phyloP scores from a whole-genome alignment of 257 asterid species.

The Solanum tarijense region DNA sequence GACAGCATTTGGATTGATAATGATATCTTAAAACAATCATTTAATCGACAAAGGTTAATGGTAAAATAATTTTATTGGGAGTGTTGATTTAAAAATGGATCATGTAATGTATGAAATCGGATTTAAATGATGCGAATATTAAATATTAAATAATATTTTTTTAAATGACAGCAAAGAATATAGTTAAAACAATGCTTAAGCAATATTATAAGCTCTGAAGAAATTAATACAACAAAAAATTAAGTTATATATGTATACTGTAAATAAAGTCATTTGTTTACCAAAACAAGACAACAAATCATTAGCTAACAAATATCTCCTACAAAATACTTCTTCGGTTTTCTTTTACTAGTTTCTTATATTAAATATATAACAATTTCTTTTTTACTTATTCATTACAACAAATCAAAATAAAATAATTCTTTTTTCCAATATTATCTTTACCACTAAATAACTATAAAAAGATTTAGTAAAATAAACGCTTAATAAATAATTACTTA shows the following conservation, averaged over 20 bases:
- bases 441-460: not conserved
- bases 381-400: not conserved
- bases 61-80: not conserved
- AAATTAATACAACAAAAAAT: not conserved
- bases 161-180: not conserved
- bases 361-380: not conserved
- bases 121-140: rapidly evolving
- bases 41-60: not conserved
- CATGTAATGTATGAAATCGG: rapidly evolving
- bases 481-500: not conserved
- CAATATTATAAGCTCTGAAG: not conserved
- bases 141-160: rapidly evolving
- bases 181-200: not conserved
- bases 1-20: not conserved
- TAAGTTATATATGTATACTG: too few species aligned
- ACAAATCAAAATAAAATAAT: not conserved
- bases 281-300: not conserved
- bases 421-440: not conserved
- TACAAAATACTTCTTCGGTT: not conserved
- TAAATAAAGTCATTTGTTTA: not conserved
- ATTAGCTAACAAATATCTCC: not conserved
- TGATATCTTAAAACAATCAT: not conserved
- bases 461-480: not conserved
- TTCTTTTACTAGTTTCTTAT: not conserved
- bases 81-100: not conserved